Evolutionary conservation across 805 yeast species (phyloP).

Genomic region (Candida parachauliodes): DNA sequence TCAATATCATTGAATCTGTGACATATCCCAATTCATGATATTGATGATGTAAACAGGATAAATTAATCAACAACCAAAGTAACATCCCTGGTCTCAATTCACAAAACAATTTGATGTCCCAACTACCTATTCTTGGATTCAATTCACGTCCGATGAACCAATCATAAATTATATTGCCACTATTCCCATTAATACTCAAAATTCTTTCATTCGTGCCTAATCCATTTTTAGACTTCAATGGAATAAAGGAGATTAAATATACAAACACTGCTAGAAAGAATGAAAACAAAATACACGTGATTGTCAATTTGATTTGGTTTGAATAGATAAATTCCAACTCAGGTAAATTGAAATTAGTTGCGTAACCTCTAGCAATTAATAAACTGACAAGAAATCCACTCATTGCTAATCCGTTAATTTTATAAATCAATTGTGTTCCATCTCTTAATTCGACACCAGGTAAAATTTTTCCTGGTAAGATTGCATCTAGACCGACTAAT

Average conservation of each 20-base stretch:
- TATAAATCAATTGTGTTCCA: conserved; percentile 65
- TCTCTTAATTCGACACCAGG: conserved; percentile 74
- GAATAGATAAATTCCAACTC: conserved; percentile 76
- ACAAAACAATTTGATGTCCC: conserved; percentile 89
- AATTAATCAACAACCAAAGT: conserved; percentile 75
- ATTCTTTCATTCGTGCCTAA: conserved; percentile 60
- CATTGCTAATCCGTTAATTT: conserved; percentile 75
- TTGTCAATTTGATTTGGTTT: conserved; percentile 61
- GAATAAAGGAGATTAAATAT: conserved; percentile 65
- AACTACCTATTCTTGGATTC: conserved; percentile 80
- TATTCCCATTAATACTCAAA: conserved; percentile 82
- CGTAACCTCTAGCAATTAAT: conserved; percentile 49
- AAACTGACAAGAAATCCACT: conserved; percentile 34
- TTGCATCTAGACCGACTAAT: conserved; percentile 58
- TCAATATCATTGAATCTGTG: conserved; percentile 68
- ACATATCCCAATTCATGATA: conserved; percentile 57
- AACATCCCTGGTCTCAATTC: conserved; percentile 94
- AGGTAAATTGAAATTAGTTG: conserved; percentile 52
- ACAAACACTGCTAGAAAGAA: conserved; percentile 59
- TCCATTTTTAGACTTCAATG: conserved; percentile 50
- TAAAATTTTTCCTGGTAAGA: conserved; percentile 55
- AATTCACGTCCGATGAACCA: conserved; percentile 98
- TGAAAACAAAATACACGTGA: conserved; percentile 63
- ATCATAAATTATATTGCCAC: conserved; percentile 72
- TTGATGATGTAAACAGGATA: conserved; percentile 80